phyloP scores from a whole-genome alignment of 1,284 basidiomycete species.

The Serendipita sp. region DNA sequence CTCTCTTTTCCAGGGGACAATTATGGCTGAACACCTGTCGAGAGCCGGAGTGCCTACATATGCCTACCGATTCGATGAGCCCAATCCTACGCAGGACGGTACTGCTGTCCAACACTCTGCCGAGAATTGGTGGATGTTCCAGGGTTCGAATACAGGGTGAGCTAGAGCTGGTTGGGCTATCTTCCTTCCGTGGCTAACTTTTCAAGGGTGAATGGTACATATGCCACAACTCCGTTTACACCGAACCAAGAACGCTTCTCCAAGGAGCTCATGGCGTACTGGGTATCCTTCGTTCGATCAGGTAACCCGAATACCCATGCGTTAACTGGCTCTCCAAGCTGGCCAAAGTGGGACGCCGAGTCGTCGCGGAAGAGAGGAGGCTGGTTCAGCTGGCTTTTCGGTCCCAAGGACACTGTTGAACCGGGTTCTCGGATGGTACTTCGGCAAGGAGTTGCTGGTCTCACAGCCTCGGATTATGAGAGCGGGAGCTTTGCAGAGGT shows the following conservation, averaged over 20 bases:
- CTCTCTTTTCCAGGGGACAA: neutral
- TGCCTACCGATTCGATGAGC: conserved; percentile 40
- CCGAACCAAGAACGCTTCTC: conserved; percentile 34
- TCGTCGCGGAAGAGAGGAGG: neutral
- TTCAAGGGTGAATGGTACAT: conserved; percentile 34
- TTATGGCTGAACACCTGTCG: neutral
- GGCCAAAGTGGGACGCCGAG: conserved; percentile 8
- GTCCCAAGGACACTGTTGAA: neutral
- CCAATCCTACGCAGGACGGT: conserved; percentile 28
- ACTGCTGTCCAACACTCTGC: conserved; percentile 32
- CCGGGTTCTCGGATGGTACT: conserved; percentile 26
- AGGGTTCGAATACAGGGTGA: conserved; percentile 42
- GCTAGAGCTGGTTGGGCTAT: conserved; percentile 6
- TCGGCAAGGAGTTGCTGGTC: conserved; percentile 26
- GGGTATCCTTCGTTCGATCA: conserved; percentile 39
- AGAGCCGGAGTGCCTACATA: neutral
- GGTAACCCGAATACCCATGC: conserved; percentile 37
- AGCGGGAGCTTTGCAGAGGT: conserved; percentile 33
- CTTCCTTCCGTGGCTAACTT: neutral
- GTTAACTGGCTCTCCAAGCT: conserved; percentile 30
- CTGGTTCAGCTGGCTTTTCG: conserved; percentile 13
- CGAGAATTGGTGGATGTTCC: conserved; percentile 51
- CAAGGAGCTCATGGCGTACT: conserved; percentile 39
- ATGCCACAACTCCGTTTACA: conserved; percentile 22
- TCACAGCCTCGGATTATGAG: conserved; percentile 13